A percentile compares a stretch with the other conserved stretches of the same genome.
Evolutionary conservation across 1,284 basidiomycete genomes (phyloP).

Genomic region (Boletus smithii): DNA sequence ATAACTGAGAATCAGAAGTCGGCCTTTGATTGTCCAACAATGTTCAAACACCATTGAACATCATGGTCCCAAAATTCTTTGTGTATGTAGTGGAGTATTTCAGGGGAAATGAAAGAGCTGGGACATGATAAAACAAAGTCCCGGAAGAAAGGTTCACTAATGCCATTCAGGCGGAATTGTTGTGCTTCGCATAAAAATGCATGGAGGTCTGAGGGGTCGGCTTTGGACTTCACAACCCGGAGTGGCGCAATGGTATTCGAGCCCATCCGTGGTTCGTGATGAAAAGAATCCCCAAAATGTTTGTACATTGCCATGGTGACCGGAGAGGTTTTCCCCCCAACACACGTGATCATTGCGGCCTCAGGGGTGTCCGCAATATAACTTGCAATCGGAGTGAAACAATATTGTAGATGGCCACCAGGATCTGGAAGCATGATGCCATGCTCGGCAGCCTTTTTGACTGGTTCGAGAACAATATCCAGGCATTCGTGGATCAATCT

Average conservation of each 20-base stretch:
- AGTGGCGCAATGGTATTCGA: conserved; percentile 1
- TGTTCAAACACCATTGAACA: conserved; percentile 2
- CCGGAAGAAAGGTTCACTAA: conserved; percentile 4
- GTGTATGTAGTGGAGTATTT: conserved; percentile 1
- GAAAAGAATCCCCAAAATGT: conserved; percentile 1
- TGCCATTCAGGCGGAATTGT: conserved; percentile 2
- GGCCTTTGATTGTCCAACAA: background rate
- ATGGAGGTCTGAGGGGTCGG: background rate
- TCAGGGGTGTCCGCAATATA: conserved; percentile 5
- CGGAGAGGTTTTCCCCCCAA: conserved; percentile 4
- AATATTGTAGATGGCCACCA: background rate
- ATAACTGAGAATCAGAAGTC: conserved; percentile 4
- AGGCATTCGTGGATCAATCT: conserved; percentile 4
- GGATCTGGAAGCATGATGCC: conserved; percentile 3
- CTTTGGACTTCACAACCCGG: background rate
- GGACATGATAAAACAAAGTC: conserved; percentile 2
- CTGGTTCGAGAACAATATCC: background rate
- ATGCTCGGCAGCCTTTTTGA: conserved; percentile 1
- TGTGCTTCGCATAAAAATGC: conserved; percentile 3
- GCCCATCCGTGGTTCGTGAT: background rate
- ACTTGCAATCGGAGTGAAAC: conserved; percentile 4
- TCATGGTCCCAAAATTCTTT: conserved; percentile 8
- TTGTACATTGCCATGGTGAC: conserved; percentile 5
- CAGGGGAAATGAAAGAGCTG: conserved; percentile 2
- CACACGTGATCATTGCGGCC: conserved; percentile 2